These are phyloP conservation scores for Eucalyptus marginata DNA, from an alignment of 345 rosid species.

Conservation along the genomic window DNA sequence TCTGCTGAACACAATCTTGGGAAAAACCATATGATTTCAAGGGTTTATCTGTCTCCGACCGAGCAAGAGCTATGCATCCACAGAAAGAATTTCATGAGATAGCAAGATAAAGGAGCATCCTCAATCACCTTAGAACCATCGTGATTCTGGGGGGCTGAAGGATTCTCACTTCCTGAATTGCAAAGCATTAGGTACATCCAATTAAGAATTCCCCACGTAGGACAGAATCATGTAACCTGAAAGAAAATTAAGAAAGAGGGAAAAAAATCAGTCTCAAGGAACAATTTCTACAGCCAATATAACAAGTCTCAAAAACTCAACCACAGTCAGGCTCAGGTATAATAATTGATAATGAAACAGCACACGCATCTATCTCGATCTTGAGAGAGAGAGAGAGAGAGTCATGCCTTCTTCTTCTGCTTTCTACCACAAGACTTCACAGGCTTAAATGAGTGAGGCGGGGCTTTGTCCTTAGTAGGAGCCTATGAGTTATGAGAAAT, in stretches of 20 bases:
- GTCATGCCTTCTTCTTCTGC: no score
- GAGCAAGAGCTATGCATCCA: not conserved
- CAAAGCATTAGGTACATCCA: not conserved
- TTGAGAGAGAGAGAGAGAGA: no score
- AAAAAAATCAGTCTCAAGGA: no score
- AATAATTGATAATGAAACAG: no score
- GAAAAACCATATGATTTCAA: not conserved
- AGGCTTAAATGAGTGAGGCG: no score
- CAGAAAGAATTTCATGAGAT: not conserved
- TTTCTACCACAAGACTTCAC: no score
- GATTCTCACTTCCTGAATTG: not conserved
- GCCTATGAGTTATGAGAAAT: no score
- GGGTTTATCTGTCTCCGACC: not conserved
- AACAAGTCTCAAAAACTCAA: no score
- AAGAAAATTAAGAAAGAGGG: not conserved
- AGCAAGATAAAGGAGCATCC: not conserved
- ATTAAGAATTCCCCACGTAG: not conserved
- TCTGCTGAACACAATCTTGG: not conserved
- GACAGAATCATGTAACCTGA: not conserved
- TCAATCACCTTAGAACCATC: not conserved
- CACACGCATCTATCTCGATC: not conserved
- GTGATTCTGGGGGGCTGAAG: not conserved
- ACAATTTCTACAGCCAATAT: no score
- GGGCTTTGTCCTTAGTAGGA: no score
- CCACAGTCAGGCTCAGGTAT: no score